Percentiles rank a stretch among this genome's conserved stretches.
phyloP scores from a whole-genome alignment of 176 grass and related monocot genomes.

The Stipa capillata region DNA sequence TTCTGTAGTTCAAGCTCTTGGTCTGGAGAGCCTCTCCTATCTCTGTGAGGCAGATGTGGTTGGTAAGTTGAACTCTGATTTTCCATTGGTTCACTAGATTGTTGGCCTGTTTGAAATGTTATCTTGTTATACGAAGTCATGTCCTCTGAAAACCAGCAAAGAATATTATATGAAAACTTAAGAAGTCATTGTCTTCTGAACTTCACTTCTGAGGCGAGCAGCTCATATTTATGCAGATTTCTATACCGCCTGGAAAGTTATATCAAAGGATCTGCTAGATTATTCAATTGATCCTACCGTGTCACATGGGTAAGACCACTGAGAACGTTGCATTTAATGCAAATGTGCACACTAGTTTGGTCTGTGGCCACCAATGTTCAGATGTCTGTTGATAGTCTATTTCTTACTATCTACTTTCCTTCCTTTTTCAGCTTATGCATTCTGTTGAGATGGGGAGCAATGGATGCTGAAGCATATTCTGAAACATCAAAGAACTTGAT shows the following conservation, averaged over 20 bases:
- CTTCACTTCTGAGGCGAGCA: constrained; percentile 26
- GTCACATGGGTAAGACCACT: constrained; percentile 58
- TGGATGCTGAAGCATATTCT: constrained; percentile 72
- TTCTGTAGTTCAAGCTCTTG: constrained; percentile 76
- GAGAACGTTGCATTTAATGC: background rate
- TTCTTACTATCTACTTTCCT: constrained; percentile 13
- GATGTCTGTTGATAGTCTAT: background rate
- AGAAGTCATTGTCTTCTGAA: constrained; percentile 23
- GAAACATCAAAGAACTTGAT: constrained; percentile 54
- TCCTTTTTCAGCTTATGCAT: constrained; percentile 58
- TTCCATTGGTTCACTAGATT: constrained; percentile 14
- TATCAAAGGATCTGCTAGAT: constrained; percentile 74
- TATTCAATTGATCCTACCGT: constrained; percentile 54
- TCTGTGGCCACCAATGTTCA: constrained; percentile 1
- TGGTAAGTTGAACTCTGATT: constrained; percentile 37
- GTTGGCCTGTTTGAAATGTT: background rate
- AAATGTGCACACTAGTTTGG: background rate
- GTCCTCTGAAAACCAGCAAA: background rate
- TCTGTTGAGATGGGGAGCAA: constrained; percentile 78
- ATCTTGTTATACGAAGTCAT: background rate
- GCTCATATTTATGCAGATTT: constrained; percentile 36
- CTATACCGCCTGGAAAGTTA: constrained; percentile 83
- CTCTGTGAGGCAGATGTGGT: constrained; percentile 91
- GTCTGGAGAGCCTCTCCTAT: constrained; percentile 77
- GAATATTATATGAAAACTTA: background rate